Evolutionary conservation across 1,139 yeast species (phyloP).

Genomic region (Candida smagusa): DNA sequence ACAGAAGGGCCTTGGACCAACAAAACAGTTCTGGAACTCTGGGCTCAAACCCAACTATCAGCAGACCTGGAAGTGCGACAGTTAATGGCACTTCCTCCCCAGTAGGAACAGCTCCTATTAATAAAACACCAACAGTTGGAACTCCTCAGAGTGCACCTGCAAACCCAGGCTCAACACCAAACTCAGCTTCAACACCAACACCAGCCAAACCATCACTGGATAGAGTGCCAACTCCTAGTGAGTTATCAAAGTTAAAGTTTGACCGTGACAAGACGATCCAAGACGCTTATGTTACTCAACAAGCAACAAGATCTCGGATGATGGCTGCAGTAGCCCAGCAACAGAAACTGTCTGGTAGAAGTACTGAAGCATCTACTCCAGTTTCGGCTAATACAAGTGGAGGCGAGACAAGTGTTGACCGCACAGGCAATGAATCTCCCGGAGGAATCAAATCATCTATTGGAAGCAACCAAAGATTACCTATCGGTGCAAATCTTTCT

Average conservation of each 20-base stretch:
- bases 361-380: background rate
- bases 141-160: slow-evolving; percentile 2
- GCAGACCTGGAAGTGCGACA: slow-evolving; percentile 39
- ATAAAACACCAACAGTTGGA: slow-evolving; percentile 2
- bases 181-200: slow-evolving; percentile 1
- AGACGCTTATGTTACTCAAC: slow-evolving; percentile 63
- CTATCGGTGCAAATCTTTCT: background rate
- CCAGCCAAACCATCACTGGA: slow-evolving; percentile 26
- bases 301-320: slow-evolving; percentile 37
- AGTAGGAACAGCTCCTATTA: slow-evolving; percentile 22
- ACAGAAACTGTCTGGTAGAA: slow-evolving; percentile 16
- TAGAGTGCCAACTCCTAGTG: slow-evolving; percentile 72
- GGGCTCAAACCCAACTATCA: slow-evolving; percentile 2
- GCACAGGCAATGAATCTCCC: too few species aligned
- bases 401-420: too few species aligned
- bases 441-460: background rate
- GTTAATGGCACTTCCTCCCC: background rate
- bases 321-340: slow-evolving; percentile 42
- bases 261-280: slow-evolving; percentile 85
- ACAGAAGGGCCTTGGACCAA: slow-evolving; percentile 17
- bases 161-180: background rate
- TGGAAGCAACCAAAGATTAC: background rate
- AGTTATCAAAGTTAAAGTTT: slow-evolving; percentile 72
- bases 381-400: too few species aligned
- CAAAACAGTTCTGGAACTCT: slow-evolving; percentile 11